These are phyloP conservation scores for Penicillium paneum DNA, from an alignment of 2,329 filamentous ascomycete species.

Conservation along the genomic window DNA sequence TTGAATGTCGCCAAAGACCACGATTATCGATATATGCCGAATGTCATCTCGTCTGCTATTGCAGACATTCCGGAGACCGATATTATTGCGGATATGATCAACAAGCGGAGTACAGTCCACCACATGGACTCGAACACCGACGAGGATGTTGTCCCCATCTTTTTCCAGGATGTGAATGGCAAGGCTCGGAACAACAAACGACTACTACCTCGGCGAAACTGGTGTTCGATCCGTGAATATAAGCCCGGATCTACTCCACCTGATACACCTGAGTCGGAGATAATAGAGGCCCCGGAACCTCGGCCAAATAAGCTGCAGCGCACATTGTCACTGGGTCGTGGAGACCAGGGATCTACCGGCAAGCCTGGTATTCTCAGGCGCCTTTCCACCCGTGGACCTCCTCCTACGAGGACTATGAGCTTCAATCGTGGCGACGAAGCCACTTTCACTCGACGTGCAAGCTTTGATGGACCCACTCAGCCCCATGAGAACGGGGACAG, in stretches of 20 bases:
- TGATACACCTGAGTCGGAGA: conserved; percentile 57
- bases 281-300: conserved; percentile 28
- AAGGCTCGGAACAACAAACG: conserved; percentile 88
- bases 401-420: conserved; percentile 38
- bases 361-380: conserved; percentile 44
- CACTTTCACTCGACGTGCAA: conserved; percentile 30
- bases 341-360: conserved; percentile 45
- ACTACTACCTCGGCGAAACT: conserved; percentile 85
- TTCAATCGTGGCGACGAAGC: conserved; percentile 30
- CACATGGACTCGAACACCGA: conserved; percentile 71
- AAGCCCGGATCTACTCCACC: conserved; percentile 72
- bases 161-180: conserved; percentile 82
- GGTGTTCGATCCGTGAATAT: conserved; percentile 89
- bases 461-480: conserved; percentile 34
- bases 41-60: conserved; percentile 90
- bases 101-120: conserved; percentile 80
- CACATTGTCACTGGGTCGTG: conserved; percentile 60
- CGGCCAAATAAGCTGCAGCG: conserved; percentile 49
- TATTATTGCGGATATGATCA: conserved; percentile 83
- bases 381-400: conserved; percentile 45
- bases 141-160: conserved; percentile 94
- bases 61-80: conserved; percentile 87
- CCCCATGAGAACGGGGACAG: conserved; percentile 31
- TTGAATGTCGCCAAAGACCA: conserved; percentile 78
- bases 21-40: conserved; percentile 96